These are phyloP conservation scores for Agastache rugosa DNA, from an alignment of 257 asterid genomes.

Conservation along the genomic window DNA sequence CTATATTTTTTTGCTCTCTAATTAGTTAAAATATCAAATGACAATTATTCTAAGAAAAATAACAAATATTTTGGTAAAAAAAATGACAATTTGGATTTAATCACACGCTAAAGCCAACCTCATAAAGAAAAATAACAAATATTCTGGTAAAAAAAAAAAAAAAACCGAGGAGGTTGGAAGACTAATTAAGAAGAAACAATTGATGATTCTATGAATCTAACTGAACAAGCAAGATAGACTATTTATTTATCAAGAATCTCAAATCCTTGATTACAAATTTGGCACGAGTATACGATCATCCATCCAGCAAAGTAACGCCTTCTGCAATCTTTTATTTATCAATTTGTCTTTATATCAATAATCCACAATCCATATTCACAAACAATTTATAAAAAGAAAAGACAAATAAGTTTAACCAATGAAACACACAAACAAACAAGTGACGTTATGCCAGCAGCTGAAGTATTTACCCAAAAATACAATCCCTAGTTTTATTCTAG, in stretches of 20 bases:
- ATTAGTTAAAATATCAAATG: too few species aligned
- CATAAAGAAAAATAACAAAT: too few species aligned
- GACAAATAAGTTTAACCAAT: neutral
- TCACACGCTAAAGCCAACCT: too few species aligned
- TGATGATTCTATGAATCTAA: neutral
- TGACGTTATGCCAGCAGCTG: constrained; percentile 24
- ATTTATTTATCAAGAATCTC: neutral
- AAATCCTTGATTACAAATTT: neutral
- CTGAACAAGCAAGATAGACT: neutral
- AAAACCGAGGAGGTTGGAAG: too few species aligned
- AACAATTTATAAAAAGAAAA: neutral
- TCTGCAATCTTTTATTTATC: neutral
- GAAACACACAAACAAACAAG: neutral
- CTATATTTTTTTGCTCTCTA: too few species aligned
- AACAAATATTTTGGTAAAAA: too few species aligned
- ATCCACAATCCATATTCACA: constrained; percentile 29
- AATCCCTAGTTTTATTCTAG: constrained; percentile 30
- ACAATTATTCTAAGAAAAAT: too few species aligned
- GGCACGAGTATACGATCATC: neutral
- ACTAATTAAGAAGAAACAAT: too few species aligned
- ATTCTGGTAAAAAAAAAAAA: too few species aligned
- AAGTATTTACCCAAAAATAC: constrained; percentile 24
- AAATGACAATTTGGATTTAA: too few species aligned
- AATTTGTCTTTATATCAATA: neutral
- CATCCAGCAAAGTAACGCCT: neutral